Base-by-base conservation (phyloP, 192 early-diverging fungal genomes). In the Entophlyctis luteolus region DNA sequence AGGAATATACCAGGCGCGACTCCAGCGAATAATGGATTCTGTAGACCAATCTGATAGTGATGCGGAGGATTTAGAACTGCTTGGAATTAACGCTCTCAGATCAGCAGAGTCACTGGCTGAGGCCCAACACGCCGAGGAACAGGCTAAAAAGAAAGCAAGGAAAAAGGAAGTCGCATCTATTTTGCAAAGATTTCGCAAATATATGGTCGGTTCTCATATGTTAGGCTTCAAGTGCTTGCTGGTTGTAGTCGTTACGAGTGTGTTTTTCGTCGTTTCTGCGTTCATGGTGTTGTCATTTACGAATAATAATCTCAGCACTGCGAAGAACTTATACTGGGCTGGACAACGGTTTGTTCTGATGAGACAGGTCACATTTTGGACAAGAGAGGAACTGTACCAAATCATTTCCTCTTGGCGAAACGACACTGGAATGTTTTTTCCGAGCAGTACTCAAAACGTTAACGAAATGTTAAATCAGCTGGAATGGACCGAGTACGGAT, bases 1-100 rank as follows among this genome's bases (percentile, higher is more conserved):
- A 58, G 74, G 60, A 14, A 79, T 79, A 31, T 67, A 79, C 50
- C 57, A 72, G 14, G 39, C 70, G 0, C 59, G 75, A n/a, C 23
- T 65, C 16, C 20, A 60, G 31, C 10, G 39, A 12, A 57, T 55
- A 27, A 29, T 52, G 2, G 65, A 52, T 14, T 37, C 52, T 50
- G 31, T 47, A 20, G 32, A 58, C 35, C 16, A 59, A 16, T 65
- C 71, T 8, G 72, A 74, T 36, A 67, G 60, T 18, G 72, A 67
- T 3, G 72, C 66, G 4, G 54, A 37, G 2, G 56, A 66, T 23
- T n/a, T n/a, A n/a, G n/a, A n/a, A n/a, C n/a, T n/a, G n/a, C n/a
- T n/a, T n/a, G n/a, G n/a, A n/a, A n/a, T n/a, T n/a, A n/a, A n/a
- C n/a, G n/a, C n/a, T n/a, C n/a, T n/a, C n/a, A n/a, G n/a, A n/a